Conservation (phyloP, 1,139 yeast genomes). For the Zygosaccharomyces sapae region DNA sequence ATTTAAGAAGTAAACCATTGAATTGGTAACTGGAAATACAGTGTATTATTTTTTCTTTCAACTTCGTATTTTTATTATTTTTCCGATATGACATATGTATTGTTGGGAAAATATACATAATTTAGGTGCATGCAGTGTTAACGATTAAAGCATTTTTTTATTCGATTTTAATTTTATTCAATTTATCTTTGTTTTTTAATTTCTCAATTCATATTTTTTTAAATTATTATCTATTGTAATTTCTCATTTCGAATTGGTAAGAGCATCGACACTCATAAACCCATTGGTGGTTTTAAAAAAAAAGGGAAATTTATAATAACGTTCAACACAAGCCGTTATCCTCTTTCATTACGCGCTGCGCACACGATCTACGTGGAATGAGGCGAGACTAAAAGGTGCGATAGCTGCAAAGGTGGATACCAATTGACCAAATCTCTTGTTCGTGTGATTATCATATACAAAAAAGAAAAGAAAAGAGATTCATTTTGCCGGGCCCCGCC, state of each 20-base stretch:
- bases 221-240: neutral
- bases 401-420: neutral
- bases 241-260: neutral
- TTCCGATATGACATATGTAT: constrained; percentile 3
- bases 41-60: neutral
- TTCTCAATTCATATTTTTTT: neutral
- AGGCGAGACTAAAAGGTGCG: neutral
- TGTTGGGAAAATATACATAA: constrained; percentile 5
- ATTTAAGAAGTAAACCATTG: neutral
- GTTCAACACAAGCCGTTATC: constrained; percentile 1
- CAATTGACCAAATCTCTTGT: neutral
- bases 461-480: too few relatives aligned
- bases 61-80: neutral
- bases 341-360: constrained; percentile 16
- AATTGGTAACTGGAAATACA: neutral
- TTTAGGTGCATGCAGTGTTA: constrained; percentile 4
- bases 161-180: neutral
- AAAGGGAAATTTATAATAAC: neutral
- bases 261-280: neutral
- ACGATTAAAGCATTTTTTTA: neutral
- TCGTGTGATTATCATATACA: neutral
- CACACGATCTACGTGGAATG: constrained; percentile 17
- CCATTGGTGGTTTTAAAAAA: neutral
- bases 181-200: neutral
- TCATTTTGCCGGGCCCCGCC: constrained; percentile 1